Conservation (phyloP, 805 yeast species). For the Ogataea nitratoaversa region DNA sequence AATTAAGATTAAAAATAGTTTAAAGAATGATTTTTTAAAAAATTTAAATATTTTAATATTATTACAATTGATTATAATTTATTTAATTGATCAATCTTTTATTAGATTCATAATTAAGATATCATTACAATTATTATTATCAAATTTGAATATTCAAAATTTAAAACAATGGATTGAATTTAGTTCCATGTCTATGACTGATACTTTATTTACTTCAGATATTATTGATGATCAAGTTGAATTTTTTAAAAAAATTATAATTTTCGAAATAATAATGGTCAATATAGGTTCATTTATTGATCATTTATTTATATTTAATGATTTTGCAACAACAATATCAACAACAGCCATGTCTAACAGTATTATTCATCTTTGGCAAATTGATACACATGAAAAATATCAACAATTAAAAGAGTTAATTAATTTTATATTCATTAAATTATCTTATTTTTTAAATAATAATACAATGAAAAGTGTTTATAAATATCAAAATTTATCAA, state of each 20-base stretch:
- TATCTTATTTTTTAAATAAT: conserved; percentile 14
- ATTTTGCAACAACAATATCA: background rate
- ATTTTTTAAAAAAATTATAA: conserved; percentile 10
- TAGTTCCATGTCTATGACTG: conserved; percentile 9
- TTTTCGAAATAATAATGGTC: conserved; percentile 15
- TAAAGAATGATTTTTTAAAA: conserved; percentile 11
- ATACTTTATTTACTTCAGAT: conserved; percentile 8
- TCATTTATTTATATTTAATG: conserved; percentile 9
- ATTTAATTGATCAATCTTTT: conserved; percentile 24
- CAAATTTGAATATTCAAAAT: conserved; percentile 13
- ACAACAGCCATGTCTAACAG: no score
- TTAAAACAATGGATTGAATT: conserved; percentile 17
- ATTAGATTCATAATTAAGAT: conserved; percentile 18
- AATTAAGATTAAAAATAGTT: conserved; percentile 15
- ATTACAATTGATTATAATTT: conserved; percentile 18
- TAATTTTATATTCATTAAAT: background rate
- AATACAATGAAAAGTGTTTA: conserved; percentile 11
- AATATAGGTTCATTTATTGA: conserved; percentile 13
- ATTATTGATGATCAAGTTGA: conserved; percentile 8
- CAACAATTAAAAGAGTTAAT: background rate
- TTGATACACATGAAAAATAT: no score
- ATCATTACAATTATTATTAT: conserved; percentile 16
- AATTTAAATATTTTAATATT: conserved; percentile 12
- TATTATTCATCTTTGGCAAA: no score
- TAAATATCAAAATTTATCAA: conserved; percentile 12